Base-by-base conservation (phyloP, 2,329 filamentous ascomycete species). In the Penicillium sp. region DNA sequence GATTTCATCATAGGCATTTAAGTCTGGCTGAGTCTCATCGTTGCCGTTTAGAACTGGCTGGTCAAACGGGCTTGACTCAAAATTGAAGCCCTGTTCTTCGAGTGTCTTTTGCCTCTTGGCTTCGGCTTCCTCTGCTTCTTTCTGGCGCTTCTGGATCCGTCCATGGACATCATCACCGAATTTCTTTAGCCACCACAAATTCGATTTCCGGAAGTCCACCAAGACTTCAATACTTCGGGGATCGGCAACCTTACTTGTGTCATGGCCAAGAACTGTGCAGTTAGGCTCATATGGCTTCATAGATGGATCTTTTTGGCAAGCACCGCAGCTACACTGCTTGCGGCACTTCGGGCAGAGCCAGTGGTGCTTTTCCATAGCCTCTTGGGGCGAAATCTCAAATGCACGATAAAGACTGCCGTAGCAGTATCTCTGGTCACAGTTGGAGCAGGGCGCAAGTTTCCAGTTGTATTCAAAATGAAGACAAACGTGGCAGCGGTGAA, bases 371-470 rank as follows among this genome's bases (percentile, higher is more conserved):
- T 95, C 86, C 81, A 97, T 87, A 0, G 92, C 84, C 18, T 84
- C 79, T 64, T 93, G 85, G 0, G 94, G 94, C 82, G 91, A 88
- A 69, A 91, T 84, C 70, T 97, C 93, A 67, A 96, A 96, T 0
- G 90, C 92, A 51, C 94, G 82, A 74, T 91, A 97, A 1, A 99
- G 79, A 14, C 88, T 88, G n/a, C 93, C 93, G 67, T 95, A 99
- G 71, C 94, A 97, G 69, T 95, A 99, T 0, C 84, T 84, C 51
- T 89, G 80, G 11, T 81, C 79, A 66, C 94, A 97, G 8, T 81
- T 83, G 0, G 85, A 86, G 72, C 94, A 99, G 47, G 85, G 83
- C 2, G 90, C 90, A 58, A 96, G 84, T 66, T 91, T 92, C 84
- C 95, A 97, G 18, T 81, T 85, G 47, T 89, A 87, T 65, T 97